Conservation (phyloP, 1,284 basidiomycete genomes). For the Malassezia vespertilionis region DNA sequence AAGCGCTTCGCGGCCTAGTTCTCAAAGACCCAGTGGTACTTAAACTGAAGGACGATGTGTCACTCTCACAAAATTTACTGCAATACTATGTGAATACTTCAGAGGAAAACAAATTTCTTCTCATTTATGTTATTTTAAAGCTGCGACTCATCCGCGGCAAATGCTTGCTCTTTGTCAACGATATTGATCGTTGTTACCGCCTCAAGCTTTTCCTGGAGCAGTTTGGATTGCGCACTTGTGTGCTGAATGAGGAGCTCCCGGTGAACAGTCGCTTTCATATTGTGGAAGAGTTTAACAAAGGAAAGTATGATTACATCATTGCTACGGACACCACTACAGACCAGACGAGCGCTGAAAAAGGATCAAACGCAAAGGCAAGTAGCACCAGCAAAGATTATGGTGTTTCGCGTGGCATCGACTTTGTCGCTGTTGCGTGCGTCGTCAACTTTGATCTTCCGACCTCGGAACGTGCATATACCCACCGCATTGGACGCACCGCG, state of each 20-base stretch:
- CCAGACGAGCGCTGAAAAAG: background rate
- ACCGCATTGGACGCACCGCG: constrained; percentile 89
- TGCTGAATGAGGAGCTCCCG: constrained; percentile 90
- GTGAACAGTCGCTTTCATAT: constrained; percentile 91
- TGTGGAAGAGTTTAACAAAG: constrained; percentile 97
- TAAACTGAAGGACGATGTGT: constrained; percentile 24
- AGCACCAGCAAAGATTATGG: constrained; percentile 59
- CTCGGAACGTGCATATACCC: constrained; percentile 80
- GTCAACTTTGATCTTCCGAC: constrained; percentile 95
- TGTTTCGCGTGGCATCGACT: constrained; percentile 91
- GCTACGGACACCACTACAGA: constrained; percentile 71
- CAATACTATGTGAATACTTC: constrained; percentile 50
- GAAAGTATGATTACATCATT: constrained; percentile 96
- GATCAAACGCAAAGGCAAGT: too few relatives aligned
- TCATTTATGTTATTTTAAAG: constrained; percentile 87
- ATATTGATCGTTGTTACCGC: constrained; percentile 85
- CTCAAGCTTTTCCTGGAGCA: constrained; percentile 94
- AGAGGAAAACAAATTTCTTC: constrained; percentile 88
- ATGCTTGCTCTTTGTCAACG: constrained; percentile 93
- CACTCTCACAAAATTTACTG: constrained; percentile 21
- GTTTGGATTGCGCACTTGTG: constrained; percentile 90
- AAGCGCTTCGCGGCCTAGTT: constrained; percentile 74
- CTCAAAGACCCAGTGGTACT: constrained; percentile 69
- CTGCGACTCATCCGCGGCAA: constrained; percentile 90
- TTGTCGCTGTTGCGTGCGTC: constrained; percentile 91